A percentile compares a stretch with the other conserved stretches of the same genome.
Evolutionary conservation across 441 rosid species (phyloP).

Genomic region (Erysimum cheiri): DNA sequence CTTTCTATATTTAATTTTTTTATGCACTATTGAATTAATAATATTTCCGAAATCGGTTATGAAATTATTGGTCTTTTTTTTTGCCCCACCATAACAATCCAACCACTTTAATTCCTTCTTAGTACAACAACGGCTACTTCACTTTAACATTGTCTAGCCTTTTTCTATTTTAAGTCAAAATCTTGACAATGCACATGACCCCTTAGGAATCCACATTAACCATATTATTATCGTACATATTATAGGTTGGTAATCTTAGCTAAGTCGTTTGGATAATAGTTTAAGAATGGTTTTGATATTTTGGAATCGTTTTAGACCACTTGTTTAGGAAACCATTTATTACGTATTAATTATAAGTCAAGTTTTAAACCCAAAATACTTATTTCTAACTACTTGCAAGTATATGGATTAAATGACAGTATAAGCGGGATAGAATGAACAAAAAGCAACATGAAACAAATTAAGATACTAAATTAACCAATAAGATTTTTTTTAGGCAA

Average conservation of each 20-base stretch:
- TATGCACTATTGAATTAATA: not conserved
- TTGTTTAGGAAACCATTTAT: constrained; percentile 20
- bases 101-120: constrained; percentile 44
- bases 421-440: too few species aligned
- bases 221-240: constrained; percentile 31
- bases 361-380: not conserved
- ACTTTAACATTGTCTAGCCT: constrained; percentile 45
- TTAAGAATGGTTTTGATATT: constrained; percentile 21
- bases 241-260: not conserved
- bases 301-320: constrained; percentile 16
- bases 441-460: too few species aligned
- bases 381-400: too few species aligned
- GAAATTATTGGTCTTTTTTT: constrained; percentile 41
- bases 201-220: constrained; percentile 33
- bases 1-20: constrained; percentile 3
- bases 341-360: not conserved
- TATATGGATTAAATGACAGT: too few species aligned
- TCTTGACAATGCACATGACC: constrained; percentile 36
- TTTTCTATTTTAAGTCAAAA: constrained; percentile 44
- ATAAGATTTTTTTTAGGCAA: too few species aligned
- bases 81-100: constrained; percentile 43
- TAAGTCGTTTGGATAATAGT: constrained; percentile 18
- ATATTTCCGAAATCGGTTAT: constrained; percentile 23
- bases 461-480: too few species aligned
- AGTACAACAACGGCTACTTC: constrained; percentile 46